These are phyloP conservation scores for Ormosia semicastrata DNA, from an alignment of 306 rosid species.

Conservation along the genomic window DNA sequence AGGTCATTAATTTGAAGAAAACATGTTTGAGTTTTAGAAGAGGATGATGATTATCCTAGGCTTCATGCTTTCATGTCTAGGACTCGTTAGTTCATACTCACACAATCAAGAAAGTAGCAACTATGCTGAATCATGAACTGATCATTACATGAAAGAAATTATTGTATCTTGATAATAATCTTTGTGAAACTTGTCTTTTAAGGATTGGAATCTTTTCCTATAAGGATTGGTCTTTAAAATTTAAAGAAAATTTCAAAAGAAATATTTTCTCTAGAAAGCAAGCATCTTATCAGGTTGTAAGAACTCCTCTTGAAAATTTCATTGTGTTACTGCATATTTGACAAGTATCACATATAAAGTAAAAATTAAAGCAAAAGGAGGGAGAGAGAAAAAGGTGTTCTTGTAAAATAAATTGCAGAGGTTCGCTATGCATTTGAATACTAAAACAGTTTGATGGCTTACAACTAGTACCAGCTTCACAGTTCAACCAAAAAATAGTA, in stretches of 20 bases:
- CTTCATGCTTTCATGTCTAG: background rate
- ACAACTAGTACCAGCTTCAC: background rate
- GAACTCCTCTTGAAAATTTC: background rate
- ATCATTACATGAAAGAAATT: background rate
- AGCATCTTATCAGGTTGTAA: background rate
- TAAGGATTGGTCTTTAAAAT: background rate
- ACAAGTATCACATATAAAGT: background rate
- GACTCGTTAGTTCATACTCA: background rate
- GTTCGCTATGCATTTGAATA: background rate
- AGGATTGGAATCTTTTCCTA: background rate
- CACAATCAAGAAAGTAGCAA: background rate
- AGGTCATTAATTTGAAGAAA: too few relatives aligned
- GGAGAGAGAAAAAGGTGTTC: background rate
- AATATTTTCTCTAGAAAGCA: background rate
- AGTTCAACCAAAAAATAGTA: background rate
- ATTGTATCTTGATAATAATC: background rate
- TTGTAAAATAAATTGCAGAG: background rate
- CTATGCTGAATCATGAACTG: background rate
- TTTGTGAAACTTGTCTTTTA: background rate
- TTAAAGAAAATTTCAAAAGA: background rate
- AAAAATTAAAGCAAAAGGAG: background rate
- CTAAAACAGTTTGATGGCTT: background rate
- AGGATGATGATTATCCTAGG: background rate
- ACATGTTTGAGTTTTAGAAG: background rate
- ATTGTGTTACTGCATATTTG: background rate